phyloP scores from a whole-genome alignment of 2,329 filamentous ascomycete species.

The Beauveria pseudobassiana region DNA sequence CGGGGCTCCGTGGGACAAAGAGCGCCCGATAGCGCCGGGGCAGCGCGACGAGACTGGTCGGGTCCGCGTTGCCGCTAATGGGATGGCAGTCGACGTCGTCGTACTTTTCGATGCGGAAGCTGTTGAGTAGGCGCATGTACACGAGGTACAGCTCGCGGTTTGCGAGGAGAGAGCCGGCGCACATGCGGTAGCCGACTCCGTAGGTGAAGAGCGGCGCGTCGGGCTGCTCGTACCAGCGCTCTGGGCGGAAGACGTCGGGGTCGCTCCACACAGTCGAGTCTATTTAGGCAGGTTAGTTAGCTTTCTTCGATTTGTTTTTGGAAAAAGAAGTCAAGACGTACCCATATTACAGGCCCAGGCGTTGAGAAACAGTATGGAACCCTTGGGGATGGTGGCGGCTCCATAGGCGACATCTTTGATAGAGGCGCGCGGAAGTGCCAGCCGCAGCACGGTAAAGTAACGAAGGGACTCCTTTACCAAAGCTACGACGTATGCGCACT shows the following conservation, averaged over 20 bases:
- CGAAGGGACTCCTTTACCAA: constrained; percentile 55
- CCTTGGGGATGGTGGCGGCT: constrained; percentile 50
- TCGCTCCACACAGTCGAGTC: constrained; percentile 51
- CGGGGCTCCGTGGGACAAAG: constrained; percentile 43
- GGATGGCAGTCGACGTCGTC: constrained; percentile 52
- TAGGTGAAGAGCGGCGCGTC: constrained; percentile 56
- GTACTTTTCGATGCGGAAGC: constrained; percentile 49
- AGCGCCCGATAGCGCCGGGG: constrained; percentile 49
- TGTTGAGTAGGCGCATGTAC: constrained; percentile 54
- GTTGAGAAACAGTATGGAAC: constrained; percentile 58
- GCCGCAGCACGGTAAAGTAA: constrained; percentile 55
- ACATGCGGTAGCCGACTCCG: constrained; percentile 57
- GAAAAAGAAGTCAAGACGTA: constrained; percentile 23
- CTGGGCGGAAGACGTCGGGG: constrained; percentile 47
- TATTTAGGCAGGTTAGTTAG: neutral
- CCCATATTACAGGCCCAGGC: constrained; percentile 64
- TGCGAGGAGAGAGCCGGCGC: constrained; percentile 52
- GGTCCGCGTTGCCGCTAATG: constrained; percentile 51
- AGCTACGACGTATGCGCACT: constrained; percentile 55
- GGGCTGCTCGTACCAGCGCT: constrained; percentile 55
- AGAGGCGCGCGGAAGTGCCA: constrained; percentile 54
- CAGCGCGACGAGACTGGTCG: constrained; percentile 54
- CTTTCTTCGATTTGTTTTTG: neutral
- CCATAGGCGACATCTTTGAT: constrained; percentile 53
- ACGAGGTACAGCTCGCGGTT: constrained; percentile 59